phyloP scores from a whole-genome alignment of 2,329 filamentous ascomycete genomes.

The Onygenales sp. region DNA sequence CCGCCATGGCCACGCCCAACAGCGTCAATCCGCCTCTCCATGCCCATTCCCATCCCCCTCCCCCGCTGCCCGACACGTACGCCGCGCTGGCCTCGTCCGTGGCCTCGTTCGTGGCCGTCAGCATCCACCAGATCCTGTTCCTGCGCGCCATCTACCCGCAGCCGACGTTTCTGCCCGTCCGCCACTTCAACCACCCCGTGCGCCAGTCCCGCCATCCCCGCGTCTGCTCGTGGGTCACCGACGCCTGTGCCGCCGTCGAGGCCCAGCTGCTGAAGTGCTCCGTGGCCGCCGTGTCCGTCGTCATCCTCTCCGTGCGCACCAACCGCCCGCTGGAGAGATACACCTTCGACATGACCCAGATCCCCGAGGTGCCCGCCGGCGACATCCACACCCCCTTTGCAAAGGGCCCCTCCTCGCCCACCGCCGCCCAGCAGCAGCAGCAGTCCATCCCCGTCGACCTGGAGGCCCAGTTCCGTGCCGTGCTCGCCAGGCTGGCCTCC shows the following conservation, averaged over 20 bases:
- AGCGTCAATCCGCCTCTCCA: not conserved
- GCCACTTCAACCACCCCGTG: slow-evolving; percentile 75
- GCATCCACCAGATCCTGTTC: slow-evolving; percentile 78
- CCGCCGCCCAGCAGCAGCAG: slow-evolving; percentile 3
- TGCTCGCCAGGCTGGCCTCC: slow-evolving; percentile 34
- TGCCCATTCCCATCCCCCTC: slow-evolving; percentile 9
- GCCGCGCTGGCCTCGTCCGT: slow-evolving; percentile 58
- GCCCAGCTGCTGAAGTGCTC: slow-evolving; percentile 56
- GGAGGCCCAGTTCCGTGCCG: slow-evolving; percentile 41
- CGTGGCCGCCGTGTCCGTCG: slow-evolving; percentile 47
- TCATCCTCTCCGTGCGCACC: slow-evolving; percentile 44
- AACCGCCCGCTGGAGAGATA: slow-evolving; percentile 49
- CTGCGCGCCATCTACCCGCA: slow-evolving; percentile 70
- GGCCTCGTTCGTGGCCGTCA: slow-evolving; percentile 68
- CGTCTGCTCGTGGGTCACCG: slow-evolving; percentile 76
- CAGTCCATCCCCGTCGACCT: slow-evolving; percentile 26
- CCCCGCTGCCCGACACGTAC: slow-evolving; percentile 41
- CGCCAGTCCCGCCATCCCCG: slow-evolving; percentile 78
- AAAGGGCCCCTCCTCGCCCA: slow-evolving; percentile 14
- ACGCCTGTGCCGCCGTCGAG: slow-evolving; percentile 64
- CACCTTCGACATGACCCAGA: slow-evolving; percentile 50
- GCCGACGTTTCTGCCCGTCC: slow-evolving; percentile 65
- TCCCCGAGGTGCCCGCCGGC: slow-evolving; percentile 40
- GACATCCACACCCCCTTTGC: slow-evolving; percentile 46
- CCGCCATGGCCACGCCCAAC: slow-evolving; percentile 1